phyloP scores from a whole-genome alignment of 371 early-diverging fungal genomes.

The Coemansia sp. region DNA sequence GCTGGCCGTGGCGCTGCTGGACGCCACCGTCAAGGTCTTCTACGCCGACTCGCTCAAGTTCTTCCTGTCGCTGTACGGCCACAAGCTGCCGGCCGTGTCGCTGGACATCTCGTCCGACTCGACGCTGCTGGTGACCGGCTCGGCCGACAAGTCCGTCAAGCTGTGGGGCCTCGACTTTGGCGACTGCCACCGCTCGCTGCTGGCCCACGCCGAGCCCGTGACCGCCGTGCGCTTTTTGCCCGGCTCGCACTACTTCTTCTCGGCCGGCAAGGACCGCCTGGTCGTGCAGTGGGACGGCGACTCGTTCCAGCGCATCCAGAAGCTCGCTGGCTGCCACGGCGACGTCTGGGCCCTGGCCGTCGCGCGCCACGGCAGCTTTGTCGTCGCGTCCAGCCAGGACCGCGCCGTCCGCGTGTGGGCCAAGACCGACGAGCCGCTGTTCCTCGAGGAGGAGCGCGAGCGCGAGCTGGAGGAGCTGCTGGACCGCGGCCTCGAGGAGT shows the following conservation, averaged over 20 bases:
- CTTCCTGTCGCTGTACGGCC: conserved; percentile 93
- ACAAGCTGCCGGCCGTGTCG: conserved; percentile 90
- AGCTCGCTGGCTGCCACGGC: conserved; percentile 78
- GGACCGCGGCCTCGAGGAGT: conserved; percentile 72
- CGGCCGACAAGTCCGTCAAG: conserved; percentile 95
- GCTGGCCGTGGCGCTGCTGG: conserved; percentile 88
- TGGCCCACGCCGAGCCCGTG: conserved; percentile 92
- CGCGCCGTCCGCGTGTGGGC: conserved; percentile 92
- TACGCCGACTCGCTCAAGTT: conserved; percentile 94
- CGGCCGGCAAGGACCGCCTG: conserved; percentile 82
- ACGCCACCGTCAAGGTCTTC: conserved; percentile 94
- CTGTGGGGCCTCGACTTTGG: conserved; percentile 98
- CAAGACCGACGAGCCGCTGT: conserved; percentile 91
- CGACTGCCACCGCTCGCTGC: conserved; percentile 92
- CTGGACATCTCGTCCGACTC: conserved; percentile 96
- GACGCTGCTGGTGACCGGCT: conserved; percentile 82
- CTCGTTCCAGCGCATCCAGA: conserved; percentile 93
- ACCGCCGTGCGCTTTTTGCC: conserved; percentile 84
- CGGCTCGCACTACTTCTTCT: conserved; percentile 94
- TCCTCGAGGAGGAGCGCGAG: conserved; percentile 95
- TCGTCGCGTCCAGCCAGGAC: conserved; percentile 88
- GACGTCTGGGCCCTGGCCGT: conserved; percentile 93
- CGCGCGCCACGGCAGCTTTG: conserved; percentile 79
- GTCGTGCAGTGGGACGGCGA: conserved; percentile 97
- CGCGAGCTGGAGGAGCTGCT: conserved; percentile 86